Evolutionary conservation across 371 early-diverging fungal species (phyloP), one percentile per base, ranked within the genome.

Genomic region (Gilbertella persicaria): DNA sequence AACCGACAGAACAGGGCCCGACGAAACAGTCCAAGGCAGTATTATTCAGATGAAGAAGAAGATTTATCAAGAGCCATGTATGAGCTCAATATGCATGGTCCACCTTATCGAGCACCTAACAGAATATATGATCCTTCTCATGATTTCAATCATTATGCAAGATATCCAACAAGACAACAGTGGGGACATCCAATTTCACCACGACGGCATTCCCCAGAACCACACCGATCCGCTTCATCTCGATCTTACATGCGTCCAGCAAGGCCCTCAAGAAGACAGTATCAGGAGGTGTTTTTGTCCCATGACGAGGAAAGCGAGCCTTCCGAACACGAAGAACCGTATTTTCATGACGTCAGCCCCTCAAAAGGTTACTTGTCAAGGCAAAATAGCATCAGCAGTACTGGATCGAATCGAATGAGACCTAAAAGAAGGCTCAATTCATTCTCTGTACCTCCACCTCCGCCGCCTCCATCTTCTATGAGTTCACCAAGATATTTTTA

Each of bases 161-260:
- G n/a, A n/a, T n/a, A n/a, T n/a, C n/a, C n/a, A n/a, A n/a, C n/a
- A n/a, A n/a, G n/a, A n/a, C n/a, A n/a, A 44, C 12, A 30, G 5
- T n/a, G 33, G 52, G 35, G 8, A 3, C 0, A 14, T 42, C 7
- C 24, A 13, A 12, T 14, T 24, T 4, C 24, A 42, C 16, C n/a
- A n/a, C n/a, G n/a, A 45, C 14, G 53, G 45, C 3, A 40, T 29
- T 20, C 9, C 37, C 35, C 42, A 44, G 45, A 25, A 30, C 43
- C 24, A 19, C 50, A 38, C 38, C 47, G 54, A 9, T 53, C 60
- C 20, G n/a, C 48, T 37, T 59, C 59, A 13, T 38, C 36, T 1
- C 42, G 54, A 47, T 48, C 49, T 37, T 46, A 52, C 53, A 59
- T 26, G 19, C 46, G 41, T 26, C 45, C 45, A 25, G 35, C 45